Percentiles rank a stretch among this genome's conserved stretches.
Conservation (phyloP, 1,284 basidiomycete species). For the Tilletia horrida region DNA sequence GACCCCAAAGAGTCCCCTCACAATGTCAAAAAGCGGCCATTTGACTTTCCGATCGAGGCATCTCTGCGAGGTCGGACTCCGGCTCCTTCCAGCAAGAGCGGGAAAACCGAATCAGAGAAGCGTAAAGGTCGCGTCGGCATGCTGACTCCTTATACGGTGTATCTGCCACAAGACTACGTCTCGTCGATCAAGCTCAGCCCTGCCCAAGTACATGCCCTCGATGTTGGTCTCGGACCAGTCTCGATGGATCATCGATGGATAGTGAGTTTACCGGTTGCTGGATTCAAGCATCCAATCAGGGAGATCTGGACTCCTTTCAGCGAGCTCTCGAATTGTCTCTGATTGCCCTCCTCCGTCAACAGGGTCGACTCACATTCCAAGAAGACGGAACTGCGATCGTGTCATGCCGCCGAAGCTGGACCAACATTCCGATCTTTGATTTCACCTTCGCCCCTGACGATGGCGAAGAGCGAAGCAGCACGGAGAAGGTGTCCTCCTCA, state of each 20-base stretch:
- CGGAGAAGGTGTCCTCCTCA: neutral
- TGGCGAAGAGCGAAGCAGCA: neutral
- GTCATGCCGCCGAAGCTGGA: neutral
- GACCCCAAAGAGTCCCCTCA: neutral
- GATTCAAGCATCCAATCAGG: too few species aligned
- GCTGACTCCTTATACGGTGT: neutral
- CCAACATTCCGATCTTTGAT: neutral
- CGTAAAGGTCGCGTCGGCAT: neutral
- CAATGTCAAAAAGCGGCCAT: neutral
- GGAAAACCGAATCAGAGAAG: too few species aligned
- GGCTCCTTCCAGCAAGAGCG: too few species aligned
- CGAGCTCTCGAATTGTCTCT: too few species aligned
- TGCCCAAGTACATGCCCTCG: neutral
- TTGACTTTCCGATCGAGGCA: too few species aligned
- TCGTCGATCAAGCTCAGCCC: neutral
- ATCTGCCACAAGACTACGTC: neutral
- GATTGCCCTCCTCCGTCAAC: too few species aligned
- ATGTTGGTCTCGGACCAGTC: neutral
- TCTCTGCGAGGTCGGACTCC: too few species aligned
- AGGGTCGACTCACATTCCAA: slow-evolving; percentile 9
- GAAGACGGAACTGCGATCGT: neutral
- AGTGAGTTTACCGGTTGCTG: neutral
- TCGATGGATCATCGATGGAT: slow-evolving; percentile 13
- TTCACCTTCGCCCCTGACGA: neutral
- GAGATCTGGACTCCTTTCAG: too few species aligned